phyloP scores from a whole-genome alignment of 2,329 filamentous ascomycete genomes.

The Fusarium virguliforme region DNA sequence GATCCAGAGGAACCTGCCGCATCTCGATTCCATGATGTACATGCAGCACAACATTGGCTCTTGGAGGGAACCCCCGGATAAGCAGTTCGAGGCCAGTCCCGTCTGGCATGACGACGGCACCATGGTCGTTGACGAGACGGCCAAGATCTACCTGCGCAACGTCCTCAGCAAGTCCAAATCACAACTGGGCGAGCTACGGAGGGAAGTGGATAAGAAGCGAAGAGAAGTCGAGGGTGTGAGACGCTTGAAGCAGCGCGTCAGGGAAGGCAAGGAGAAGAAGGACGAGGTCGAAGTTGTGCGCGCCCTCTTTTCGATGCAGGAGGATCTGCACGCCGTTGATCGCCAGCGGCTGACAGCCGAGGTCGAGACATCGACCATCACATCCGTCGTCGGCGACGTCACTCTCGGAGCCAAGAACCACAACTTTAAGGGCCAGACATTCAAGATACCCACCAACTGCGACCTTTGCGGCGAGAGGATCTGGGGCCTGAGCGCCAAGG shows the following conservation, averaged over 20 bases:
- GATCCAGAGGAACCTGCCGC: constrained; percentile 88
- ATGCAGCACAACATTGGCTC: constrained; percentile 88
- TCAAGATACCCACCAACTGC: constrained; percentile 99
- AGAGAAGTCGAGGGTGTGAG: constrained; percentile 87
- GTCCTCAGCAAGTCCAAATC: constrained; percentile 91
- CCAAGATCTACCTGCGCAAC: constrained; percentile 93
- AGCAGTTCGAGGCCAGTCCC: constrained; percentile 92
- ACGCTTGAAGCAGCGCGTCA: constrained; percentile 80
- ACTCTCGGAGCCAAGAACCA: constrained; percentile 94
- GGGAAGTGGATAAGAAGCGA: constrained; percentile 88
- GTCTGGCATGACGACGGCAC: constrained; percentile 95
- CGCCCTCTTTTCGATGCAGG: constrained; percentile 87
- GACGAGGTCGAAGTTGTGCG: constrained; percentile 90
- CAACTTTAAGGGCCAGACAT: constrained; percentile 98
- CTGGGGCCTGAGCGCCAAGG: constrained; percentile 97
- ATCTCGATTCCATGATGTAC: constrained; percentile 98
- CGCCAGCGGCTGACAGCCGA: constrained; percentile 89
- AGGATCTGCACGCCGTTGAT: constrained; percentile 87
- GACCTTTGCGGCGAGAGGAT: constrained; percentile 97
- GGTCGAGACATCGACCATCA: constrained; percentile 93
- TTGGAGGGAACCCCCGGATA: constrained; percentile 88
- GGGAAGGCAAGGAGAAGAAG: constrained; percentile 88
- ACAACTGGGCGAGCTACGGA: constrained; percentile 83
- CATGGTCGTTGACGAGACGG: constrained; percentile 88
- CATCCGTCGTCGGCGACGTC: constrained; percentile 90